Percentiles rank a stretch among this genome's conserved stretches.
Evolutionary conservation across 768 basidiomycete genomes (phyloP).

Genomic region (Boletus patriciae): DNA sequence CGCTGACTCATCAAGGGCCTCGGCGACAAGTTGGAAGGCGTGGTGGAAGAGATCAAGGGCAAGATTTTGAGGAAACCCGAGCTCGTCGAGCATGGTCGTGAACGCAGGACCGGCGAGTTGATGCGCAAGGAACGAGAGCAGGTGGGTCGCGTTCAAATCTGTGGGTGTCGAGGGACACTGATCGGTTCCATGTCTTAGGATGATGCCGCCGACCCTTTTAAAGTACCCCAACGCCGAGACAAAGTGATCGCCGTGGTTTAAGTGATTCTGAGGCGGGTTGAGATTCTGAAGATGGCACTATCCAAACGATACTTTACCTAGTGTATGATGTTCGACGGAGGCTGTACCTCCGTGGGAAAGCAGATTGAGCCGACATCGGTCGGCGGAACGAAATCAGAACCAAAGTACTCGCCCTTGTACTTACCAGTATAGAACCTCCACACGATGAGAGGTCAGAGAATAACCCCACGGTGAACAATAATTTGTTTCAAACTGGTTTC

Average conservation of each 20-base stretch:
- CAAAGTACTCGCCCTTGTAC: too few relatives aligned
- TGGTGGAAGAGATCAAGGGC: conserved; percentile 41
- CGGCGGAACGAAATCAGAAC: neutral
- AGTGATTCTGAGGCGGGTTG: neutral
- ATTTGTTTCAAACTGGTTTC: too few relatives aligned
- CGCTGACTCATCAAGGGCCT: conserved; percentile 21
- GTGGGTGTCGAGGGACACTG: too few relatives aligned
- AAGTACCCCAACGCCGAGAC: too few relatives aligned
- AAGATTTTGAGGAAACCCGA: conserved; percentile 39
- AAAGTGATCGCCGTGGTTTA: neutral
- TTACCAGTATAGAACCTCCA: too few relatives aligned
- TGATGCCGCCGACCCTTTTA: conserved; percentile 4
- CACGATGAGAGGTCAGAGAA: too few relatives aligned
- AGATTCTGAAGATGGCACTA: neutral
- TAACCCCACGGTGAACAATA: too few relatives aligned
- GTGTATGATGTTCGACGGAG: neutral
- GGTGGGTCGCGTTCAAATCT: conserved; percentile 5
- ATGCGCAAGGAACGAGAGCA: conserved; percentile 37
- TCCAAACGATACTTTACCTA: too few relatives aligned
- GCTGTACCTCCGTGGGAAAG: neutral
- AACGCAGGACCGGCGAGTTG: conserved; percentile 41
- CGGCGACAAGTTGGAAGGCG: conserved; percentile 38
- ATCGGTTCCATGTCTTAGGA: neutral
- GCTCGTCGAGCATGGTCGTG: conserved; percentile 38
- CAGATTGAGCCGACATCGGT: neutral